A percentile compares a stretch with the other conserved stretches of the same genome.
phyloP scores from a whole-genome alignment of 2,329 filamentous ascomycete species.

The Parastagonospora nodorum region DNA sequence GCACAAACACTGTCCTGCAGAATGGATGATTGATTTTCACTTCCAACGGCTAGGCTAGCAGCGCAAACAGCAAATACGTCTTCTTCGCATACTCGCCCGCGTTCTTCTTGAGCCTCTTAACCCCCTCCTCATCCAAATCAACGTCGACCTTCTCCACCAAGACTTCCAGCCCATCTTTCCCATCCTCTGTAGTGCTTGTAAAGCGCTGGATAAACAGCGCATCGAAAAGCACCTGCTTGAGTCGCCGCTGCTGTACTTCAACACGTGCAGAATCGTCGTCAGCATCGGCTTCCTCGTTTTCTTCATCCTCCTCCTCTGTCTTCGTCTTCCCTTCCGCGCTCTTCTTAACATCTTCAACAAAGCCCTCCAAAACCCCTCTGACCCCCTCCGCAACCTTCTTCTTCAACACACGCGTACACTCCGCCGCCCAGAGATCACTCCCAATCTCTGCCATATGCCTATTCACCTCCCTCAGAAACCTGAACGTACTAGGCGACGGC shows the following conservation, averaged over 20 bases:
- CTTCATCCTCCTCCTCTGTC: constrained; percentile 11
- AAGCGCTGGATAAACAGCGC: constrained; percentile 49
- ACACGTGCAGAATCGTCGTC: constrained; percentile 7
- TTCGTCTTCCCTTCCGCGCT: not conserved
- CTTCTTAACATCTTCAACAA: constrained; percentile 41
- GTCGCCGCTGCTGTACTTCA: constrained; percentile 27
- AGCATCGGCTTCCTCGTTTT: constrained; percentile 1
- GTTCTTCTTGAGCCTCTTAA: constrained; percentile 63
- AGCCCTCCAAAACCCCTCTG: constrained; percentile 37
- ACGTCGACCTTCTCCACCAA: constrained; percentile 42
- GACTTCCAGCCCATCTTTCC: constrained; percentile 8
- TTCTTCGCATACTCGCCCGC: constrained; percentile 82
- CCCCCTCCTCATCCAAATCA: constrained; percentile 54
- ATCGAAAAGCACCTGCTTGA: constrained; percentile 52
- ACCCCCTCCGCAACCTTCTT: constrained; percentile 59
- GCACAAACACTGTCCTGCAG: too few species aligned
- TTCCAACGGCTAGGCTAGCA: constrained; percentile 64
- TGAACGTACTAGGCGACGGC: constrained; percentile 75
- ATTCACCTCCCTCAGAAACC: constrained; percentile 69
- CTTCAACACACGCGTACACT: constrained; percentile 69
- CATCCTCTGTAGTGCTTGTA: constrained; percentile 10
- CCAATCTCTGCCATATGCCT: constrained; percentile 72
- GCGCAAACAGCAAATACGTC: constrained; percentile 79
- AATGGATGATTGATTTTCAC: too few species aligned
- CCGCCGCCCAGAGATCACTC: constrained; percentile 79